phyloP scores from a whole-genome alignment of 345 rosid genomes.

The Eucalyptus shirleyi region DNA sequence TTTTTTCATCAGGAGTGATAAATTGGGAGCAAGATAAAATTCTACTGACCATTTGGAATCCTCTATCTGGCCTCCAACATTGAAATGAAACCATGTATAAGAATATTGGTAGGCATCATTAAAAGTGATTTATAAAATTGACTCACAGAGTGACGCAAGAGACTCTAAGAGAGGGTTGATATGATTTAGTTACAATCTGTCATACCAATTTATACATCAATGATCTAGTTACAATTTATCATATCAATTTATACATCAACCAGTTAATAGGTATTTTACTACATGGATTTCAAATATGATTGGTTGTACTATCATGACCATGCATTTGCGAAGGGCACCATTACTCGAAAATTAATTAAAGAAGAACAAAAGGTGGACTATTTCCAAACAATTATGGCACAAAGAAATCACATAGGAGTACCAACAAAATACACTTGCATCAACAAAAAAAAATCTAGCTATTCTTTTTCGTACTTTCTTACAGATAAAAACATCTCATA shows the following conservation, averaged over 20 bases:
- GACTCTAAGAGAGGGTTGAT: neutral
- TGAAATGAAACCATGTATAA: neutral
- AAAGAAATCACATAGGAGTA: neutral
- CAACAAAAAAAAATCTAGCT: neutral
- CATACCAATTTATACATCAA: neutral
- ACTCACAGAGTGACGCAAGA: neutral
- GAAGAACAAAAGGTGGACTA: neutral
- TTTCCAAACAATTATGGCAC: neutral
- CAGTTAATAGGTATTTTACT: neutral
- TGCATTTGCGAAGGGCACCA: neutral
- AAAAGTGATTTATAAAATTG: neutral
- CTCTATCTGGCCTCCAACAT: neutral
- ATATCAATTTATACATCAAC: neutral
- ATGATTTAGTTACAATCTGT: neutral
- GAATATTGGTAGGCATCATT: neutral
- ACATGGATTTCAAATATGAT: neutral
- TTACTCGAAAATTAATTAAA: neutral
- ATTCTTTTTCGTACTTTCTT: neutral
- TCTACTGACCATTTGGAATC: neutral
- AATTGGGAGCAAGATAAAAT: neutral
- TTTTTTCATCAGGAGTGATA: neutral
- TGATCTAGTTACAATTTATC: neutral
- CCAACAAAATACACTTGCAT: neutral
- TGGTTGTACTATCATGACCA: neutral
- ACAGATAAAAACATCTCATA: neutral